Base-by-base conservation (phyloP, 805 yeast genomes). In the Saturnispora diversa region DNA sequence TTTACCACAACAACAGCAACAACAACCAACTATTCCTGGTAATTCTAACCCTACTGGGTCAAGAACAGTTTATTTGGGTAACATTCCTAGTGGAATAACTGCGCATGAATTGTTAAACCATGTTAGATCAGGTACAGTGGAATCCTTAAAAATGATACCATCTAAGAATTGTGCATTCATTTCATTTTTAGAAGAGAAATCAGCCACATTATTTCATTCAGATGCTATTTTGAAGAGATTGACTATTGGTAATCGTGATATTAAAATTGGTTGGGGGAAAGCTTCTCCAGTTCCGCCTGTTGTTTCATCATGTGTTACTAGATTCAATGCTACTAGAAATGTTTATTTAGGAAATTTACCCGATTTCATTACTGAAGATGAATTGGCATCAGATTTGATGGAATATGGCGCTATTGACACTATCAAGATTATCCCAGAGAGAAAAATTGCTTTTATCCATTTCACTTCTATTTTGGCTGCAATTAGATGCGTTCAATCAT, bases 211-310 rank as follows among this genome's bases (percentile, higher is more conserved):
- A 49, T 92, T 92, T 65, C 96, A 87, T 61, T 84, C 95, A 1
- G 97, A 88, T 64, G 94, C 95, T 29, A 80, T 84, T 37, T 69
- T 90, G 56, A 86, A 85, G 56, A 76, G 88, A 56, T 68, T 88
- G 47, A 75, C 80, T 31, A 82, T 92, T 44, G 77, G 76, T 50
- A 87, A 85, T 34, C 77, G 81, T 49, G 94, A 84, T 53, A 75
- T 88, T 43, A 75, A 86, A 54, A 74, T 90, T 44, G 95, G 96
- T 10, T 92, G 97, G 97, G 96, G 95, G 16, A 82, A 82, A 50
- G 77, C 86, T 29, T 68, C 80, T 2, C 77, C 83, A 1, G 75
- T 87, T 26, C 77, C 77, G 44, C 83, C 94, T 2, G 70, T 81
- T 6, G 88, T 90, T 6, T 65, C 77, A 39, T 74, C 79, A 25